These are phyloP conservation scores for Narthecium ossifragum DNA, from an alignment of 106 monocot species.

Conservation along the genomic window DNA sequence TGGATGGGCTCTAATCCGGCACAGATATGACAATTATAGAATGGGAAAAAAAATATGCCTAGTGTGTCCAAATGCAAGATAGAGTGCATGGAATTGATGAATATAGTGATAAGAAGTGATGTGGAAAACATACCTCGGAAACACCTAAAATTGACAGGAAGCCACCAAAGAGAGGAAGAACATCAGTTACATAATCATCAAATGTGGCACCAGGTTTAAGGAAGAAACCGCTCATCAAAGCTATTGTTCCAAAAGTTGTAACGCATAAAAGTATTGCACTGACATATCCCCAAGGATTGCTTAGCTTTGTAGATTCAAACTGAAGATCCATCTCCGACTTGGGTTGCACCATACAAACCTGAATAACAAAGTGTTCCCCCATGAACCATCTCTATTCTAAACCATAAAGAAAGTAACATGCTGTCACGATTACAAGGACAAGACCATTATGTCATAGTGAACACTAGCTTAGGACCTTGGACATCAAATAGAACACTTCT, in stretches of 20 bases:
- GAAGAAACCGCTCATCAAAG: constrained; percentile 86
- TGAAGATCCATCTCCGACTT: constrained; percentile 88
- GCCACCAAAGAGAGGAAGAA: constrained; percentile 76
- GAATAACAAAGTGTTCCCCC: not conserved
- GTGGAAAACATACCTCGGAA: constrained; percentile 50
- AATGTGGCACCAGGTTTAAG: constrained; percentile 78
- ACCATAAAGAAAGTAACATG: no score
- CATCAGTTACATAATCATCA: constrained; percentile 74
- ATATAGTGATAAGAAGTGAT: no score
- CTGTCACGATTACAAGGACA: no score
- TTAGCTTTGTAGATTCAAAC: constrained; percentile 65
- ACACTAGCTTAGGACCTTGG: no score
- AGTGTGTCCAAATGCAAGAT: no score
- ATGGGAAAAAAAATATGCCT: no score
- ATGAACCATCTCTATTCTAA: no score
- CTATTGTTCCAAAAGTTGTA: constrained; percentile 81
- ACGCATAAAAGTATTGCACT: constrained; percentile 52
- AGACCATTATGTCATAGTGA: no score
- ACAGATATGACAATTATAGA: no score
- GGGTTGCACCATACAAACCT: constrained; percentile 91
- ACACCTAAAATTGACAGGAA: constrained; percentile 74
- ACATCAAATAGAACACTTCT: no score
- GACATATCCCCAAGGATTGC: constrained; percentile 71
- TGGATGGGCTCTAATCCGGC: no score
- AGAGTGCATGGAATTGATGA: no score